Percentiles rank a stretch among this genome's conserved stretches.
Evolutionary conservation across 2,329 filamentous ascomycete species (phyloP).

Genomic region (Triangularia setosa): DNA sequence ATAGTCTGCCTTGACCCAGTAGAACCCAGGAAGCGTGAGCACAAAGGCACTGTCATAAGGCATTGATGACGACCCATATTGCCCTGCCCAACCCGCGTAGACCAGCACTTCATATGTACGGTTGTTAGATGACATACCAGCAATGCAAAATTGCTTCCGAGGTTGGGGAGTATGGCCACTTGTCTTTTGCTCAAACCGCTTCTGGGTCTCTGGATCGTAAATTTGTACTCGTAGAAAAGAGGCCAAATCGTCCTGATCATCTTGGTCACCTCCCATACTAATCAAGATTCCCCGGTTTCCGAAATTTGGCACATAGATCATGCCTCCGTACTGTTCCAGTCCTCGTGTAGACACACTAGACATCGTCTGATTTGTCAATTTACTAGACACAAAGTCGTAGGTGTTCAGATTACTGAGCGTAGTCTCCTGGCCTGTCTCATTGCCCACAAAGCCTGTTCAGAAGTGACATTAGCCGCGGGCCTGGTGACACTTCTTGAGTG

Average conservation of each 20-base stretch:
- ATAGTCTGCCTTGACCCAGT: constrained; percentile 26
- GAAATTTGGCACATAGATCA: constrained; percentile 21
- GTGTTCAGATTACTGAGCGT: constrained; percentile 8
- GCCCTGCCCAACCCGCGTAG: constrained; percentile 25
- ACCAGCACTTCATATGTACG: constrained; percentile 26
- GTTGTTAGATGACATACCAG: constrained; percentile 23
- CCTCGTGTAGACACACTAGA: background rate
- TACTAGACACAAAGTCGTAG: constrained; percentile 17
- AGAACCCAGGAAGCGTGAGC: constrained; percentile 25
- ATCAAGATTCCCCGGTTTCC: constrained; percentile 21
- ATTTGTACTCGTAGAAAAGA: constrained; percentile 18
- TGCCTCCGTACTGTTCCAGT: constrained; percentile 5
- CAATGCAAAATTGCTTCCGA: constrained; percentile 25
- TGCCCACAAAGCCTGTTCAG: constrained; percentile 9
- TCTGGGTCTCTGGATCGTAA: constrained; percentile 16
- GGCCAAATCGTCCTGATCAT: background rate
- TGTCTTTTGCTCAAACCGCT: constrained; percentile 25
- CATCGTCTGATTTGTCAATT: background rate
- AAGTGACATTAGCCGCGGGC: background rate
- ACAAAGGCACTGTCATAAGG: constrained; percentile 25
- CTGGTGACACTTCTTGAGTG: background rate
- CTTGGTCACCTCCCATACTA: constrained; percentile 15
- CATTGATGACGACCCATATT: constrained; percentile 16
- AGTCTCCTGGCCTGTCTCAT: background rate
- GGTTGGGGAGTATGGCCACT: constrained; percentile 18